A percentile compares a stretch with the other conserved stretches of the same genome.
Evolutionary conservation across 1,139 yeast genomes (phyloP).

Genomic region (Debaryomycetaceae sp.): DNA sequence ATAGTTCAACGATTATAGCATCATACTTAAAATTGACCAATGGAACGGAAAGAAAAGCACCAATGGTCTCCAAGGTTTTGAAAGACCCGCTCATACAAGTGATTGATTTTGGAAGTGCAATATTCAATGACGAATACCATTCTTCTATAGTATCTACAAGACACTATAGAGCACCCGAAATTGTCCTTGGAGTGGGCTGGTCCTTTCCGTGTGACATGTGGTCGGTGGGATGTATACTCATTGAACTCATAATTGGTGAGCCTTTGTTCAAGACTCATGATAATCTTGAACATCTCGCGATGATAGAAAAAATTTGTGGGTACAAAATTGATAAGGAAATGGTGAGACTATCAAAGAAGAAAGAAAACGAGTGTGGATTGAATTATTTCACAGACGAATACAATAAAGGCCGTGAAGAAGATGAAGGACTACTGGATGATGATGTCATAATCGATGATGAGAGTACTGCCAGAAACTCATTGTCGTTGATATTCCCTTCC

Average conservation of each 20-base stretch:
- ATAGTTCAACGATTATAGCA: constrained; percentile 33
- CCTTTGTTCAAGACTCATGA: constrained; percentile 95
- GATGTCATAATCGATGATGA: constrained; percentile 33
- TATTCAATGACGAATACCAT: constrained; percentile 92
- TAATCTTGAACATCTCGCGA: constrained; percentile 87
- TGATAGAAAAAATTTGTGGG: constrained; percentile 81
- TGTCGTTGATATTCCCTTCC: constrained; percentile 34
- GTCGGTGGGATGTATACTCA: constrained; percentile 93
- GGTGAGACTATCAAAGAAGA: constrained; percentile 33
- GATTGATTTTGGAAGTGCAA: constrained; percentile 95
- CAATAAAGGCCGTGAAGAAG: constrained; percentile 11
- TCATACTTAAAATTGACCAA: constrained; percentile 26
- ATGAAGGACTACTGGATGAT: constrained; percentile 13
- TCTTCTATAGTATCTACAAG: constrained; percentile 89
- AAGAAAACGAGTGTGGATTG: constrained; percentile 43
- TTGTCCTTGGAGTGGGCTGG: constrained; percentile 92
- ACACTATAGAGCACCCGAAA: constrained; percentile 97
- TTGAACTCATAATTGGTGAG: constrained; percentile 92
- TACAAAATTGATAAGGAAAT: constrained; percentile 35
- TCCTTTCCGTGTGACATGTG: constrained; percentile 90
- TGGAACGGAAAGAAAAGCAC: constrained; percentile 27
- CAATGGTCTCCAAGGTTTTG: constrained; percentile 50
- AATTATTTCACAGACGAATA: constrained; percentile 35
- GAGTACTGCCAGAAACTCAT: constrained; percentile 21
- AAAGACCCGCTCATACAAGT: constrained; percentile 79